Base-by-base conservation (phyloP, 805 yeast genomes). In the Dipodascus geniculatus region DNA sequence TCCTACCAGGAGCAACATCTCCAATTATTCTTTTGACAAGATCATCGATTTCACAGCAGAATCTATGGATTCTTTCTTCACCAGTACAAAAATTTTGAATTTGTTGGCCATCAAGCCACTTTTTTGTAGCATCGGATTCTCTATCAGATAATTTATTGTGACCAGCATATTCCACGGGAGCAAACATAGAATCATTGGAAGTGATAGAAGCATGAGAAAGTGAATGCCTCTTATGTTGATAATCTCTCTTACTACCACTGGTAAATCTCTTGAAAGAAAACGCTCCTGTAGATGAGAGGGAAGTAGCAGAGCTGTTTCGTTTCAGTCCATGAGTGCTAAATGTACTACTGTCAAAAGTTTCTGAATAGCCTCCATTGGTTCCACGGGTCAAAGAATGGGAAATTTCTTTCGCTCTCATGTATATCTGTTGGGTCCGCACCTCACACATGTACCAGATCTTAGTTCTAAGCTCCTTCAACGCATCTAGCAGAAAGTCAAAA, bases 61-160 rank as follows among this genome's bases (percentile, higher is more conserved):
- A 68, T 16, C 72, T 54, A 42, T 66, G 71, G 31, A 68, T 60
- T n/a, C 61, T 53, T 53, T 68, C 72, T 51, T 68, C 72, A 11
- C 68, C 66, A 3, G 58, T 62, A 47, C 70, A 62, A 42, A 68
- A 57, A 48, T 66, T 67, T 48, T 65, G 69, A 22, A 65, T 63
- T 2, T 63, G 60, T 53, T 63, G 62, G 11, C 63, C 62, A 16
- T 62, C 58, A 50, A 68, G 54, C 62, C 63, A 68, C 22, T 59
- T 55, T 35, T 55, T 48, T 3, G 68, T 65, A 0, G 58, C 53
- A 16, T 67, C 69, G 3, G 67, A 63, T 48, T 68, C 72, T 19
- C 65, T 58, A 52, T 68, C 72, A 3, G 65, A 60, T 23, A 68
- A 63, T 51, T 68, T 68, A 48, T 58, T 57, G 17, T 58, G 60